Conservation (phyloP, 306 rosid genomes). For the Vicia faba region DNA sequence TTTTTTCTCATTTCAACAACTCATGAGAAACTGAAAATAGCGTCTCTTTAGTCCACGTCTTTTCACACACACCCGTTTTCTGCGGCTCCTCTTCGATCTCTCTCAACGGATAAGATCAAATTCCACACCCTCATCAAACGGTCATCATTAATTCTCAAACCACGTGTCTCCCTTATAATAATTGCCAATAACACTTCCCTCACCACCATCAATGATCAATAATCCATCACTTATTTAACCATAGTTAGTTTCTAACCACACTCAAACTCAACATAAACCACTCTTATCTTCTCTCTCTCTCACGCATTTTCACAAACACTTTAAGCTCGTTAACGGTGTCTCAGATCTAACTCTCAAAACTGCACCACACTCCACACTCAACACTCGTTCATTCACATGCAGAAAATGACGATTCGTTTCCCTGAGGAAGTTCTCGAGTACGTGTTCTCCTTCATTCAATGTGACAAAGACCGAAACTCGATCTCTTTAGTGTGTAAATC, state of each 20-base stretch:
- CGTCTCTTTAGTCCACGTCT: slow-evolving; percentile 34
- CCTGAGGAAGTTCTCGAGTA: slow-evolving; percentile 92
- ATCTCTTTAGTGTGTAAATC: slow-evolving; percentile 84
- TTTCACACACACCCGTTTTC: slow-evolving; percentile 61
- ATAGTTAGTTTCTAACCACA: slow-evolving; percentile 63
- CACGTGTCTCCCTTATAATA: slow-evolving; percentile 54
- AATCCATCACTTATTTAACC: slow-evolving; percentile 59
- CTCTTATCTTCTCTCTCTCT: slow-evolving; percentile 44
- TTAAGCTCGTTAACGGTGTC: slow-evolving; percentile 53
- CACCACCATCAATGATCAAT: not conserved
- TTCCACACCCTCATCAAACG: slow-evolving; percentile 50
- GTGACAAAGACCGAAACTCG: slow-evolving; percentile 72
- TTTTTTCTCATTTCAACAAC: too few species aligned
- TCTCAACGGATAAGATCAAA: slow-evolving; percentile 67
- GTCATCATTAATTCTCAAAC: not conserved
- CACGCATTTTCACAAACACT: slow-evolving; percentile 24
- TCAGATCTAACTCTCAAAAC: slow-evolving; percentile 66
- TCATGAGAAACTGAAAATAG: too few species aligned
- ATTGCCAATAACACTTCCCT: slow-evolving; percentile 1
- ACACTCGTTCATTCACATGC: slow-evolving; percentile 46
- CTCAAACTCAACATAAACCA: slow-evolving; percentile 34
- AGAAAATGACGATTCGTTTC: slow-evolving; percentile 60
- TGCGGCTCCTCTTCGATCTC: slow-evolving; percentile 59
- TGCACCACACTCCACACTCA: too few species aligned
- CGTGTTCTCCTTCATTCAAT: slow-evolving; percentile 74